Base-by-base conservation (phyloP, 2,329 filamentous ascomycete genomes). In the Sarocladium brachiariae region DNA sequence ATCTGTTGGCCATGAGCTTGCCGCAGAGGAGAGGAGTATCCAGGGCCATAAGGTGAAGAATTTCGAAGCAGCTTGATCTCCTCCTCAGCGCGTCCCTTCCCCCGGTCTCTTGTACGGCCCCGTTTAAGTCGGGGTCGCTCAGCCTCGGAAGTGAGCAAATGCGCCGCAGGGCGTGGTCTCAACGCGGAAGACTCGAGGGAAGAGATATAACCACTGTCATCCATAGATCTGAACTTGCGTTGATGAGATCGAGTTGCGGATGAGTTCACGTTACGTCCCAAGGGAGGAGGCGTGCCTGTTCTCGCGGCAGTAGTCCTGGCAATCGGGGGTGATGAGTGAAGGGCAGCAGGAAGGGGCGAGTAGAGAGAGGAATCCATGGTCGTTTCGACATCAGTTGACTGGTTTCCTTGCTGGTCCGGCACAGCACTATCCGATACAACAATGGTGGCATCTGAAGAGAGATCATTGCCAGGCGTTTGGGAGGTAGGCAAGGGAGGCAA, bases 201-300 rank as follows among this genome's bases (percentile, higher is more conserved):
- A 1, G 93, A 97, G 64, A 95, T 96, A 68, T 97, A 99, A 35
- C 93, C 93, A 64, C 92, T 97, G 67, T 99, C 93, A 61, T 80
- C 89, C 73, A 95, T 85, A 11, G 86, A 85, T 25, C 80, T 80
- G 60, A 87, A 81, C 65, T 89, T 92, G 57, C 87, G 84, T 69
- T 88, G 89, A 57, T 85, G 83, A 34, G 83, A 80, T 49, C 81
- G 82, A 48, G 74, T 71, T 38, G 77, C 77, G n/a, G 87, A 87
- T 18, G 84, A 84, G 34, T 76, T 71, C 33, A 76, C 72, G 43
- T 81, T 76, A 51, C 78, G 77, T 34, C 77, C 77, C 47, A 78
- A 76, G 21, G 86, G 84, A 27, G 90, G 89, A 16, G 92, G 89
- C 6, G 91, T 95, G 55, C 84, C 84, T 59, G 83, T 81, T 56